A percentile compares a stretch with the other conserved stretches of the same genome.
Conservation (phyloP, 768 basidiomycete species). For the Podaxis sp. region DNA sequence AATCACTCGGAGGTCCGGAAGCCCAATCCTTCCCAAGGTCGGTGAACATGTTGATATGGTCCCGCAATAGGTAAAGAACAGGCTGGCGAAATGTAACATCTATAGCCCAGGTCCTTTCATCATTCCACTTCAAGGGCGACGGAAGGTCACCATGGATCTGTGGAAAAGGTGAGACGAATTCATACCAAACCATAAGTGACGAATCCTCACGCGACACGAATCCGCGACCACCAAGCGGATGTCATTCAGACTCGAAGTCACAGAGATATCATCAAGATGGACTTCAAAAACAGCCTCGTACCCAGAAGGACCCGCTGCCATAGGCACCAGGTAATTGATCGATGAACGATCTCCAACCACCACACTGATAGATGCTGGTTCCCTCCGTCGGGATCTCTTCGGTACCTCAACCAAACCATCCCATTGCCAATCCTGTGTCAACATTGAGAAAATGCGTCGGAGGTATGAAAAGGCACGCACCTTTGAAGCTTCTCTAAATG, state of each 20-base stretch:
- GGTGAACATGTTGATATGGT: slow-evolving; percentile 92
- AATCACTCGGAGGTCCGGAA: slow-evolving; percentile 78
- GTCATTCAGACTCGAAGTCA: slow-evolving; percentile 88
- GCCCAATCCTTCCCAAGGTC: slow-evolving; percentile 94
- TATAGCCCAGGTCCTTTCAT: slow-evolving; percentile 75
- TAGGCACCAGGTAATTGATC: slow-evolving; percentile 81
- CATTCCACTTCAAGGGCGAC: slow-evolving; percentile 81
- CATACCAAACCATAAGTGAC: slow-evolving; percentile 12
- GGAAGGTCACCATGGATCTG: slow-evolving; percentile 77
- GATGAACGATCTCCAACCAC: slow-evolving; percentile 80
- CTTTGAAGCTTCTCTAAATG: slow-evolving; percentile 91
- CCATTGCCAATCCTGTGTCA: slow-evolving; percentile 85
- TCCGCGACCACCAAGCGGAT: slow-evolving; percentile 75
- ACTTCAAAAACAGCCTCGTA: slow-evolving; percentile 81
- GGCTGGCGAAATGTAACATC: slow-evolving; percentile 72
- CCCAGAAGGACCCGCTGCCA: slow-evolving; percentile 71
- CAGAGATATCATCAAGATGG: slow-evolving; percentile 73
- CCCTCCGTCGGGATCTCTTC: slow-evolving; percentile 53
- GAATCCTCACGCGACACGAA: slow-evolving; percentile 65
- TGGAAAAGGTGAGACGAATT: not conserved
- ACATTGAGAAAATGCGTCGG: not conserved
- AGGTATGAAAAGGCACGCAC: slow-evolving; percentile 30
- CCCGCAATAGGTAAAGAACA: slow-evolving; percentile 76
- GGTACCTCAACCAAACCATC: slow-evolving; percentile 58
- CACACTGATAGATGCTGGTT: slow-evolving; percentile 72